A percentile compares a stretch with the other conserved stretches of the same genome.
phyloP scores from a whole-genome alignment of 768 basidiomycete genomes.

The Astraeus odoratus region DNA sequence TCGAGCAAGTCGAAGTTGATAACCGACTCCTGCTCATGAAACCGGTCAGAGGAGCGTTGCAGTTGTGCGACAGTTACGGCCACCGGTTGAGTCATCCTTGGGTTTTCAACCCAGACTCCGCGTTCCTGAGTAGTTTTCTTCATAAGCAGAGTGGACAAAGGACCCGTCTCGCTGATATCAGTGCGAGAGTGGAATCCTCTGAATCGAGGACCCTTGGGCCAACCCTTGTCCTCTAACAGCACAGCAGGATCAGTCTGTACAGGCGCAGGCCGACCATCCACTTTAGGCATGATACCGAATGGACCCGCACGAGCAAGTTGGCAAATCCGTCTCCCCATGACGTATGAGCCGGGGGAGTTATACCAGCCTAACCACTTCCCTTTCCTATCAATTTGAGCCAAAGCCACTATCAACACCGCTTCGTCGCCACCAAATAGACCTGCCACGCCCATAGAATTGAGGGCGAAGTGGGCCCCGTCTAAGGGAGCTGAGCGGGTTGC shows the following conservation, averaged over 20 bases:
- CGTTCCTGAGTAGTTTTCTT: constrained; percentile 14
- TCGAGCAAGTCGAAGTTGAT: constrained; percentile 4
- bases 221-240: constrained; percentile 21
- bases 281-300: constrained; percentile 15
- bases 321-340: constrained; percentile 15
- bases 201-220: constrained; percentile 21
- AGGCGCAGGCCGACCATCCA: background rate
- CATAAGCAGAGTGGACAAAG: constrained; percentile 21
- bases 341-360: constrained; percentile 16
- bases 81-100: constrained; percentile 6
- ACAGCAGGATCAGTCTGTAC: constrained; percentile 11
- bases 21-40: constrained; percentile 1
- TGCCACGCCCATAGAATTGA: constrained; percentile 17
- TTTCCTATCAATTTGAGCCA: background rate
- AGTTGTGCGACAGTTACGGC: constrained; percentile 17
- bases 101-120: background rate
- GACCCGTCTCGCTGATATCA: constrained; percentile 19
- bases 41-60: constrained; percentile 4
- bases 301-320: constrained; percentile 13
- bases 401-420: background rate
- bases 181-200: constrained; percentile 21
- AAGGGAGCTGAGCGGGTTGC: background rate
- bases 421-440: constrained; percentile 9
- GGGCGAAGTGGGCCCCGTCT: constrained; percentile 3
- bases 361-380: background rate